A percentile compares a stretch with the other conserved stretches of the same genome.
Evolutionary conservation across 441 rosid species (phyloP).

Genomic region (Adansonia gregorii): DNA sequence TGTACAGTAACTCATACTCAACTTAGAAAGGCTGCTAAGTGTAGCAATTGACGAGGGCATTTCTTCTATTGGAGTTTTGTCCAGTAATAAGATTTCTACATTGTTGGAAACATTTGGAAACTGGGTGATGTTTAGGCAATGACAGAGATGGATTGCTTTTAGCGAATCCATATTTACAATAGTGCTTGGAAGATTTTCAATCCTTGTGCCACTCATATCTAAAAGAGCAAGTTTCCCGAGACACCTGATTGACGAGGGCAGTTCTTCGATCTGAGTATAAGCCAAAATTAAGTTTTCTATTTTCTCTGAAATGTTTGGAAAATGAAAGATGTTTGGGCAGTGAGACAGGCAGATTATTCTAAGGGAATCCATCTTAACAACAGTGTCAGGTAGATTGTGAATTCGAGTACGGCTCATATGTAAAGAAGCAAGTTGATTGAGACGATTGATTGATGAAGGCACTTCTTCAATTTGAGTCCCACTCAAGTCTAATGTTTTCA

Average conservation of each 20-base stretch:
- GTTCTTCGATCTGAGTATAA: neutral
- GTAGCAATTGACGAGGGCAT: neutral
- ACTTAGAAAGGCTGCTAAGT: neutral
- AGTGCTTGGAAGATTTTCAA: conserved; percentile 33
- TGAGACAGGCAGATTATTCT: neutral
- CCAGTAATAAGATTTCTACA: conserved; percentile 19
- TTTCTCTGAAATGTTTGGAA: neutral
- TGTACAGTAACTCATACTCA: neutral
- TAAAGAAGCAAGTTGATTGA: neutral
- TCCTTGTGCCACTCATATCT: conserved; percentile 35
- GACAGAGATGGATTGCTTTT: conserved; percentile 32
- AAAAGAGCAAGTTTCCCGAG: conserved; percentile 36
- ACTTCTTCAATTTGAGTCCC: neutral
- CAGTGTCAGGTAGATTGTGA: neutral
- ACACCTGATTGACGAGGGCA: neutral
- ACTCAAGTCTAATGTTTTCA: neutral
- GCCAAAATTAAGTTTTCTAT: neutral
- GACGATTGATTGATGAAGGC: neutral
- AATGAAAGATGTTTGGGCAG: neutral
- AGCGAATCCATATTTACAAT: conserved; percentile 34
- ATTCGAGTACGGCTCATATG: neutral
- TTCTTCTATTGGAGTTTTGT: conserved; percentile 9
- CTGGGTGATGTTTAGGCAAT: conserved; percentile 23
- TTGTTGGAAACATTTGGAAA: conserved; percentile 25
- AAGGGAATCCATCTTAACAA: conserved; percentile 15